Evolutionary conservation across 1,139 yeast genomes (phyloP).

Genomic region (Yamadazyma pseudoaaseri): DNA sequence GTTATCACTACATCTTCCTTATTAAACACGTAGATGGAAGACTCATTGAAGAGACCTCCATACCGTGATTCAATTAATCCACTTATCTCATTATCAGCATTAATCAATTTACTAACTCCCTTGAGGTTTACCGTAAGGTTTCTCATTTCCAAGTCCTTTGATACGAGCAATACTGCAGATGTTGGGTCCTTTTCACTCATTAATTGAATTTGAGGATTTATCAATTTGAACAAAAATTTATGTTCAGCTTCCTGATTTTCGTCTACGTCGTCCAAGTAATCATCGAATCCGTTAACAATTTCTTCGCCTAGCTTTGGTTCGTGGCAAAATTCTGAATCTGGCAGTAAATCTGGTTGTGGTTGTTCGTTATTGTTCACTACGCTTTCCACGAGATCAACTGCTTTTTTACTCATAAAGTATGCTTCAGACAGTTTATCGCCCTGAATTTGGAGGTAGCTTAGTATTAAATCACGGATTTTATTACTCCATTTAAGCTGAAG

Average conservation of each 20-base stretch:
- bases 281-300: conserved; percentile 33
- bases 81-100: conserved; percentile 36
- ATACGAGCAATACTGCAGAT: conserved; percentile 51
- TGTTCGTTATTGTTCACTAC: conserved; percentile 23
- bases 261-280: conserved; percentile 26
- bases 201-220: conserved; percentile 47
- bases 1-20: conserved; percentile 31
- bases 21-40: conserved; percentile 67
- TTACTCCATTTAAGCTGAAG: conserved; percentile 81
- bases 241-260: conserved; percentile 35
- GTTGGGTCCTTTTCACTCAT: conserved; percentile 31
- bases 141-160: conserved; percentile 71
- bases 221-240: conserved; percentile 39
- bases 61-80: conserved; percentile 66
- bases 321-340: conserved; percentile 14
- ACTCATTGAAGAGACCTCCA: conserved; percentile 66
- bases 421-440: conserved; percentile 54
- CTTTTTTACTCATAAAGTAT: conserved; percentile 68
- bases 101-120: conserved; percentile 45
- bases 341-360: conserved; percentile 11
- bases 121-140: conserved; percentile 54
- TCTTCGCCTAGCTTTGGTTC: conserved; percentile 27
- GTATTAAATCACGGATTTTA: conserved; percentile 57
- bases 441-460: conserved; percentile 60
- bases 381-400: conserved; percentile 59